Evolutionary conservation across 2,329 filamentous ascomycete species (phyloP).

Genomic region (Epichloe brachyelytri): DNA sequence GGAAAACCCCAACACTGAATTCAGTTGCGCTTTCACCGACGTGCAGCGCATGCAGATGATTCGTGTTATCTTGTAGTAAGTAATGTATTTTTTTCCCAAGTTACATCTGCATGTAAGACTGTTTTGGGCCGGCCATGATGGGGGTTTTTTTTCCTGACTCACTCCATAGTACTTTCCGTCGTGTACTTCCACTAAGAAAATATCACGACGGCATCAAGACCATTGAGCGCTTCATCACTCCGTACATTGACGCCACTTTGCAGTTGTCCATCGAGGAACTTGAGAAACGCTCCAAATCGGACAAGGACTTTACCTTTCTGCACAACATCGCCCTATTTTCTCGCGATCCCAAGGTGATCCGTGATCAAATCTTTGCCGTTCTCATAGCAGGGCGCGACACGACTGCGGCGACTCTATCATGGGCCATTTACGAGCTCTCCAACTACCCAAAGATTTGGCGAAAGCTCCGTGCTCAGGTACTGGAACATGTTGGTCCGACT

Average conservation of each 20-base stretch:
- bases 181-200: slow-evolving; percentile 14
- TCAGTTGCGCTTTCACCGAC: slow-evolving; percentile 70
- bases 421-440: slow-evolving; percentile 70
- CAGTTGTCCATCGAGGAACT: slow-evolving; percentile 58
- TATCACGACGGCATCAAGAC: slow-evolving; percentile 53
- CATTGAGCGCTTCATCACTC: slow-evolving; percentile 64
- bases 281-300: slow-evolving; percentile 52
- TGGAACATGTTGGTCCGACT: slow-evolving; percentile 49
- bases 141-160: no score
- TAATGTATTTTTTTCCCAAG: no score
- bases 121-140: no score
- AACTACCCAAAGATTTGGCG: slow-evolving; percentile 53
- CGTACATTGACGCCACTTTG: slow-evolving; percentile 64
- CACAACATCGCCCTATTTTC: slow-evolving; percentile 76
- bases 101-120: no score
- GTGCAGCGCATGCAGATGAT: slow-evolving; percentile 56
- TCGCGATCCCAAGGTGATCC: slow-evolving; percentile 55
- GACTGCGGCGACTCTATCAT: slow-evolving; percentile 69
- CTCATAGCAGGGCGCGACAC: slow-evolving; percentile 80
- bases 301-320: slow-evolving; percentile 69
- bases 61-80: slow-evolving; percentile 6
- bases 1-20: slow-evolving; percentile 45
- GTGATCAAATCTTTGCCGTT: slow-evolving; percentile 74
- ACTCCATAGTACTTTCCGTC: no score
- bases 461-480: slow-evolving; percentile 61